Base-by-base conservation (phyloP, 176 grass and related monocot species). In the Alloteropsis semialata region DNA sequence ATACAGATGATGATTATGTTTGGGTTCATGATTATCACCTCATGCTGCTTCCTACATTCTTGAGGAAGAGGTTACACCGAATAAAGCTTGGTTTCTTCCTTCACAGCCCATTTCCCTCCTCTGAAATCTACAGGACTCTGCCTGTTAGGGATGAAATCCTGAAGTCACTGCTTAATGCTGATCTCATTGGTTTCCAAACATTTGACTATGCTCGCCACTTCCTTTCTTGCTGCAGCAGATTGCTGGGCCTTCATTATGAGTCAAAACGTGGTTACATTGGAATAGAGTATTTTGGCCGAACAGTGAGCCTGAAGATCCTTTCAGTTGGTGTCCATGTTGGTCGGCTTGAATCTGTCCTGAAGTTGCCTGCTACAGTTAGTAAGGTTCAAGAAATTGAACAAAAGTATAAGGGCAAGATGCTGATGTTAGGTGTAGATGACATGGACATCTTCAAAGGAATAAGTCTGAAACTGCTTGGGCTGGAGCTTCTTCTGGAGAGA, bases 21-120 rank as follows among this genome's bases (percentile, higher is more conserved):
- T 98, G 95, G 95, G 87, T 98, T 76, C 95, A 98, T 88, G 95
- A 98, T 83, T 98, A 98, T 74, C 95, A 97, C 80, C 92, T 97
- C 48, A 97, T 97, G 95, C 90, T 97, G 82, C 90, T 97, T 13
- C 92, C 95, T 43, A 97, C 95, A 76, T 92, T 97, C 86, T 77
- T 94, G 65, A 97, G 95, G 57, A 97, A 91, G 76, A 85, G 88
- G 55, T 79, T 97, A 44, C 91, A 94, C 69, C 81, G 90, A 55
- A 85, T 92, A 76, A 97, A 91, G 73, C 82, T 97, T 50, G 94
- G 91, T 56, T 97, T 97, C 83, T 97, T 97, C 68, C 86, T 97
- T 34, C 94, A 97, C 81, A 93, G 88, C 19, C 94, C 94, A 19
- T 97, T 97, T 75, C 94, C 94, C 36, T 92, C 92, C 21, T 92